These are phyloP conservation scores for Avena sativa DNA, from an alignment of 176 grass and related monocot species.

Conservation along the genomic window DNA sequence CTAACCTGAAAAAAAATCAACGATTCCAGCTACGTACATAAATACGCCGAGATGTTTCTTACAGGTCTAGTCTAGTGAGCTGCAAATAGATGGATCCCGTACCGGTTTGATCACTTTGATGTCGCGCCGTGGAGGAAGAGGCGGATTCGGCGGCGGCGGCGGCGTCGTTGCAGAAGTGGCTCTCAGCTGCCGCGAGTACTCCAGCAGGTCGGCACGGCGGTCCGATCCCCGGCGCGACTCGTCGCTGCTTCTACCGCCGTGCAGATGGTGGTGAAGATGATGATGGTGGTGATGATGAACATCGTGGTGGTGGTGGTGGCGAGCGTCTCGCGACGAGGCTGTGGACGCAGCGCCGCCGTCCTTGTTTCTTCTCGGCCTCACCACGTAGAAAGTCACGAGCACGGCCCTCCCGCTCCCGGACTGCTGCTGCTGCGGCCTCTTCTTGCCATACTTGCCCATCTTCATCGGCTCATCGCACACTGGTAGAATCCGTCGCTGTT, in stretches of 20 bases:
- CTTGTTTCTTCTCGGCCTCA: not conserved
- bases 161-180: not conserved
- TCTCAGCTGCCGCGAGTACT: conserved; percentile 52
- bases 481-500: not conserved
- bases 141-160: not conserved
- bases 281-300: conserved; percentile 1
- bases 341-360: not conserved
- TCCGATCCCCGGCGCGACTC: not conserved
- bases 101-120: not conserved
- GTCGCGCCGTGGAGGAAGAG: not conserved
- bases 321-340: not conserved
- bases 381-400: conserved; percentile 42
- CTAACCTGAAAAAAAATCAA: not conserved
- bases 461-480: conserved; percentile 36
- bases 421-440: conserved; percentile 28
- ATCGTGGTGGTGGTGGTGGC: conserved; percentile 1
- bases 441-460: conserved; percentile 13
- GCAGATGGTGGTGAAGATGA: not conserved
- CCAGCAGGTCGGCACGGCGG: conserved; percentile 38
- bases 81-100: not conserved
- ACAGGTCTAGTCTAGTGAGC: not conserved
- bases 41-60: not conserved
- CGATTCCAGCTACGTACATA: no score
- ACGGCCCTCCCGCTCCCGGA: conserved; percentile 17
- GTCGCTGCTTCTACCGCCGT: not conserved